A percentile compares a stretch with the other conserved stretches of the same genome.
Conservation (phyloP, 106 monocot genomes). For the Dactylorhiza incarnata region DNA sequence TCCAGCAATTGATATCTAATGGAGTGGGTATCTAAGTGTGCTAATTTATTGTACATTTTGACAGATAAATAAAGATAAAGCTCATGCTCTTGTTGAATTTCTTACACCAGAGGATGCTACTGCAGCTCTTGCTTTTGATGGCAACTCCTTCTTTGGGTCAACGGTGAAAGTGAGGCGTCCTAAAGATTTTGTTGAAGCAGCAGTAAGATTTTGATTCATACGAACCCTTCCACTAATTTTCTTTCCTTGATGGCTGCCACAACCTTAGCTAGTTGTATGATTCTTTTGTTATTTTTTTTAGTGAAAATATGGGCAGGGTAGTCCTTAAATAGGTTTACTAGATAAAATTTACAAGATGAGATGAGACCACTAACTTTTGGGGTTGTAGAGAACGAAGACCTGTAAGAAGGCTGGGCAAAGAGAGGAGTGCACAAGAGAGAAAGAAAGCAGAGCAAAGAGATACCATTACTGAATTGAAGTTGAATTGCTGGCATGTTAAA, state of each 20-base stretch:
- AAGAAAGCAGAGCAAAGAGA: no score
- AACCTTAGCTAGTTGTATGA: neutral
- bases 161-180: slow-evolving; percentile 80
- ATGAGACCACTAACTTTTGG: no score
- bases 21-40: neutral
- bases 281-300: neutral
- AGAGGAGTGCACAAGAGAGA: no score
- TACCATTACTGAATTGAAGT: no score
- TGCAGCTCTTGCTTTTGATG: slow-evolving; percentile 78
- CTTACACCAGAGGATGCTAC: slow-evolving; percentile 98
- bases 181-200: slow-evolving; percentile 78
- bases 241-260: neutral
- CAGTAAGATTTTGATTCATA: slow-evolving; percentile 54
- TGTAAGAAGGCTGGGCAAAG: no score
- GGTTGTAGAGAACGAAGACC: no score
- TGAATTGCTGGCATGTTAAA: no score
- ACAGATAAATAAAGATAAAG: slow-evolving; percentile 92
- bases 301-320: neutral
- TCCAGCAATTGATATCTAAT: neutral
- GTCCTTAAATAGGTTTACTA: neutral
- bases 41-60: slow-evolving; percentile 4
- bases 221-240: slow-evolving; percentile 4
- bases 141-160: slow-evolving; percentile 55
- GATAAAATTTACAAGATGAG: no score
- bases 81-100: slow-evolving; percentile 93